Evolutionary conservation across 169 alveolate genomes (phyloP).

Genomic region (Neospora caninum): DNA sequence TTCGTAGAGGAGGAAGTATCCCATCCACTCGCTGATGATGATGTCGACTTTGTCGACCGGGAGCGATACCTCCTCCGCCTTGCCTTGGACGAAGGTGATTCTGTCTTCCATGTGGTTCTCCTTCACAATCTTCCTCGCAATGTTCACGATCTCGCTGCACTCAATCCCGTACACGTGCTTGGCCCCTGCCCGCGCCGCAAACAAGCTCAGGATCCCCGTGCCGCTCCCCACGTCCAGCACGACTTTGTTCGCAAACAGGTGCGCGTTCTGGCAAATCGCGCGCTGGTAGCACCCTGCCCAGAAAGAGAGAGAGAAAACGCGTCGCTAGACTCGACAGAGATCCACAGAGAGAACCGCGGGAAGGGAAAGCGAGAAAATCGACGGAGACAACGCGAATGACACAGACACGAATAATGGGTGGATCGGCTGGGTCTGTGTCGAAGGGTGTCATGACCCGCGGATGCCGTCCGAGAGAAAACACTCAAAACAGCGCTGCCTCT

Average conservation of each 20-base stretch:
- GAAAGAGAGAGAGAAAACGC: neutral
- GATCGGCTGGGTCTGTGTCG: no score
- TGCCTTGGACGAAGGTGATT: constrained; percentile 93
- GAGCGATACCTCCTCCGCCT: constrained; percentile 96
- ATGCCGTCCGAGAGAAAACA: no score
- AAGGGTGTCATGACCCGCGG: no score
- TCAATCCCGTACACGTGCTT: constrained; percentile 98
- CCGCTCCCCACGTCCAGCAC: constrained; percentile 99
- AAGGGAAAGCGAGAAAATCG: neutral
- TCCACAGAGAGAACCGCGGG: neutral
- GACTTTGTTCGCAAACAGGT: constrained; percentile 92
- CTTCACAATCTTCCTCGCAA: constrained; percentile 91
- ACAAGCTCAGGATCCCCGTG: constrained; percentile 96
- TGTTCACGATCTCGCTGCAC: constrained; percentile 93
- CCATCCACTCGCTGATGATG: constrained; percentile 99
- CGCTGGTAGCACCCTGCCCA: constrained; percentile 84
- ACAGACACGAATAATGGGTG: no score
- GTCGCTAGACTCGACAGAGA: neutral
- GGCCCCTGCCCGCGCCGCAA: constrained; percentile 98
- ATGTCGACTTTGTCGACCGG: constrained; percentile 97
- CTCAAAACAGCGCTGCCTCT: no score
- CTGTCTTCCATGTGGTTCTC: constrained; percentile 89
- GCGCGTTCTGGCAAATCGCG: constrained; percentile 93
- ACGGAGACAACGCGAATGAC: no score
- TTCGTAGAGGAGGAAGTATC: constrained; percentile 97